These are phyloP conservation scores for Mrakia hoshinonis DNA, from an alignment of 768 basidiomycete genomes.

Conservation along the genomic window DNA sequence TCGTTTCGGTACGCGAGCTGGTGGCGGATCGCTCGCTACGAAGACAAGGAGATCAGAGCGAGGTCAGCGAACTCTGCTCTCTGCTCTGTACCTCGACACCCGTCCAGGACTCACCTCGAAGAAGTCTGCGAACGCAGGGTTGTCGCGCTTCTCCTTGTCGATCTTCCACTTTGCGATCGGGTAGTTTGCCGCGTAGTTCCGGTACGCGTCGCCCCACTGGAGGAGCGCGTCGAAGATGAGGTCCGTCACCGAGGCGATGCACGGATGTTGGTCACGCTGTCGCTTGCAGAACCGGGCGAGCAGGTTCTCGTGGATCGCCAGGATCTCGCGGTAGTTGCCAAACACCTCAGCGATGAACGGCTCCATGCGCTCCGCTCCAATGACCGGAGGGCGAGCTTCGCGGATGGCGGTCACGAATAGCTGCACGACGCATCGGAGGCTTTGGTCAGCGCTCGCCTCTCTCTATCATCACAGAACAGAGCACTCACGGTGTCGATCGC, in stretches of 20 bases:
- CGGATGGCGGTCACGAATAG: slow-evolving; percentile 54
- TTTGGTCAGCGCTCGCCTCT: too few relatives aligned
- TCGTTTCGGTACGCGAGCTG: slow-evolving; percentile 70
- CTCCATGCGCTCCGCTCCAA: slow-evolving; percentile 33
- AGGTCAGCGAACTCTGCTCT: not conserved
- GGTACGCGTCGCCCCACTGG: slow-evolving; percentile 41
- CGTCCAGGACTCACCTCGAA: slow-evolving; percentile 34
- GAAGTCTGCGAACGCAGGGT: slow-evolving; percentile 37
- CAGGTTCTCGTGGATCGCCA: slow-evolving; percentile 38
- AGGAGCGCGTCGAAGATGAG: slow-evolving; percentile 41
- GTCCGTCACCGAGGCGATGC: slow-evolving; percentile 39
- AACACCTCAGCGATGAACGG: slow-evolving; percentile 23
- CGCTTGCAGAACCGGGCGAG: slow-evolving; percentile 37
- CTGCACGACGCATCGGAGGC: too few relatives aligned
- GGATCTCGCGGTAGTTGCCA: slow-evolving; percentile 30
- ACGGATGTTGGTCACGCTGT: slow-evolving; percentile 42
- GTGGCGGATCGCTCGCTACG: slow-evolving; percentile 17
- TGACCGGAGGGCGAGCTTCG: slow-evolving; percentile 61
- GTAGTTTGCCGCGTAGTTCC: slow-evolving; percentile 41
- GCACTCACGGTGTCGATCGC: slow-evolving; percentile 62
- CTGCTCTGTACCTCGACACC: too few relatives aligned
- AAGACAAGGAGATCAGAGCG: not conserved
- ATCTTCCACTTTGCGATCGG: slow-evolving; percentile 42
- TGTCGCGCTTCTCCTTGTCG: slow-evolving; percentile 36
- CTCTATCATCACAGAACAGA: too few relatives aligned